A percentile compares a stretch with the other conserved stretches of the same genome.
Conservation (phyloP, 176 grass and related monocot genomes). For the Musa acuminata region DNA sequence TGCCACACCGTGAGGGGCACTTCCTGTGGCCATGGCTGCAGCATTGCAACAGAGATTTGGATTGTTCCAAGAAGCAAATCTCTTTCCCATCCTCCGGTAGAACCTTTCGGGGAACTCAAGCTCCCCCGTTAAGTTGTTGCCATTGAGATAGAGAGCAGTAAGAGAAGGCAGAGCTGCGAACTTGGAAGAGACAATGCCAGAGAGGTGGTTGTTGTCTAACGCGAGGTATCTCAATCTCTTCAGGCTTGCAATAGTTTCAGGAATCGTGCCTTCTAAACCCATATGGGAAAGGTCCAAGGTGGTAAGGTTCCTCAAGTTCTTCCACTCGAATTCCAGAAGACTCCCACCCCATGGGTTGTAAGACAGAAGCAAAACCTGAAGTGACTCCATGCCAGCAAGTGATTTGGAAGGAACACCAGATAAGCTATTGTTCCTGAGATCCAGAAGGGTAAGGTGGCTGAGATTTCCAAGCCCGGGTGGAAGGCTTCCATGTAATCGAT, state of each 20-base stretch:
- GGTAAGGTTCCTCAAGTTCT: slow-evolving; percentile 33
- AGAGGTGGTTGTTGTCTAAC: slow-evolving; percentile 60
- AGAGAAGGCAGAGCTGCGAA: slow-evolving; percentile 51
- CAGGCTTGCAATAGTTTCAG: slow-evolving; percentile 44
- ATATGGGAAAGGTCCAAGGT: slow-evolving; percentile 60
- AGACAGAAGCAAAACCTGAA: slow-evolving; percentile 71
- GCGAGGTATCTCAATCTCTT: slow-evolving; percentile 57
- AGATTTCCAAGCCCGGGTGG: slow-evolving; percentile 48
- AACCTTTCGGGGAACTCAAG: slow-evolving; percentile 54
- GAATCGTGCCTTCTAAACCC: slow-evolving; percentile 40
- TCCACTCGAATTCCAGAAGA: slow-evolving; percentile 31
- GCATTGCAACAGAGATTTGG: slow-evolving; percentile 52
- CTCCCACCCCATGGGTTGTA: slow-evolving; percentile 56
- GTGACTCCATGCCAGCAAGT: slow-evolving; percentile 31
- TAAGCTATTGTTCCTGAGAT: slow-evolving; percentile 82
- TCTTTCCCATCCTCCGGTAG: slow-evolving; percentile 62
- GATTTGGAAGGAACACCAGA: slow-evolving; percentile 32
- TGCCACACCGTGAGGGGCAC: slow-evolving; percentile 26
- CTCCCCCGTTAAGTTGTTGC: slow-evolving; percentile 67
- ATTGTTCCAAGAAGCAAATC: slow-evolving; percentile 90
- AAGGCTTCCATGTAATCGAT: slow-evolving; percentile 38
- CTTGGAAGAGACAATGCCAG: slow-evolving; percentile 38
- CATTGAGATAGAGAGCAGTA: slow-evolving; percentile 75
- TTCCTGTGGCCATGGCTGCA: slow-evolving; percentile 10
- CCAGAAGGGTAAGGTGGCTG: slow-evolving; percentile 45